phyloP scores from a whole-genome alignment of 768 basidiomycete genomes.

The Lactarius sp. region DNA sequence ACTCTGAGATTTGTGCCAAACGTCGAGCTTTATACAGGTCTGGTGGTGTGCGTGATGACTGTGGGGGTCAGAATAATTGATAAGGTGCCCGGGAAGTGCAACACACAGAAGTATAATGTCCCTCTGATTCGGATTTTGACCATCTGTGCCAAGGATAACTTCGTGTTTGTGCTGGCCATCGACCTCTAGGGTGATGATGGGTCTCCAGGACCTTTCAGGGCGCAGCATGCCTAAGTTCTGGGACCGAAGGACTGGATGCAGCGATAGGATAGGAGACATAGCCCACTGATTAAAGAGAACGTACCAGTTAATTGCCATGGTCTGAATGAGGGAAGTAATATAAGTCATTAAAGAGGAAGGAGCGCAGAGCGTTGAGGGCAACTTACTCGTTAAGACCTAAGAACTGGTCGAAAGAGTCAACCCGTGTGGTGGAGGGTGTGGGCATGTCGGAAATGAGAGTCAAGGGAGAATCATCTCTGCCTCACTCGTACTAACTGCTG shows the following conservation, averaged over 20 bases:
- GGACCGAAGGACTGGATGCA: slow-evolving; percentile 36
- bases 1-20: slow-evolving; percentile 54
- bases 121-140: slow-evolving; percentile 65
- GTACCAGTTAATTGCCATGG: slow-evolving; percentile 33
- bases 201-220: slow-evolving; percentile 61
- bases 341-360: background rate
- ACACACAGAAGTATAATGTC: slow-evolving; percentile 50
- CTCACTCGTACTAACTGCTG: no score
- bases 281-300: background rate
- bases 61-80: background rate
- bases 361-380: background rate
- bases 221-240: slow-evolving; percentile 42
- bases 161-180: slow-evolving; percentile 52
- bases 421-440: background rate
- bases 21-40: slow-evolving; percentile 47
- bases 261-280: background rate
- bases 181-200: slow-evolving; percentile 55
- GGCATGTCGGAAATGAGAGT: background rate
- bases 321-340: slow-evolving; percentile 17
- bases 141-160: slow-evolving; percentile 57
- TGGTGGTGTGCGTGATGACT: slow-evolving; percentile 40
- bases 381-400: slow-evolving; percentile 7
- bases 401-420: background rate
- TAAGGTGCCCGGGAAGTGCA: background rate
- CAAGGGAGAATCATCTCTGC: no score